These are phyloP conservation scores for Epichloe elymi DNA, from an alignment of 2,329 filamentous ascomycete genomes.

Conservation along the genomic window DNA sequence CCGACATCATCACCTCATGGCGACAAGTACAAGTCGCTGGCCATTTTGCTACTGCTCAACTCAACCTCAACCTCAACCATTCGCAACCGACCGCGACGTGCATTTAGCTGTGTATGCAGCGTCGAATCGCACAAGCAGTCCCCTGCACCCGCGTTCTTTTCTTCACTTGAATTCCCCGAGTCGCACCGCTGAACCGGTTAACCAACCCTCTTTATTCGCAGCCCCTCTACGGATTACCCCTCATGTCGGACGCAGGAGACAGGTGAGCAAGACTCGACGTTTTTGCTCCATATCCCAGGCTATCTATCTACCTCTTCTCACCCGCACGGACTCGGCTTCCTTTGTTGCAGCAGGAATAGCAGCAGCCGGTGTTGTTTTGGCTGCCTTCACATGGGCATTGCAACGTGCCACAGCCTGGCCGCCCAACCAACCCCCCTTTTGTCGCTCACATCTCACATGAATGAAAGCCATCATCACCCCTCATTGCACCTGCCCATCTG, in stretches of 20 bases:
- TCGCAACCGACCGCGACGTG: not conserved
- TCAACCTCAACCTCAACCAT: too few relatives aligned
- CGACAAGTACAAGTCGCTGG: too few relatives aligned
- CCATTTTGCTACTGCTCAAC: too few relatives aligned
- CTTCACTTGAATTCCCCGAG: not conserved
- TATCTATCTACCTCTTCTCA: not conserved
- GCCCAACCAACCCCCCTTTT: not conserved
- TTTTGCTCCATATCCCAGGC: not conserved
- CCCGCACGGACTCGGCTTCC: not conserved
- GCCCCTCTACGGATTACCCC: not conserved
- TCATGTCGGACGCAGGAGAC: constrained; percentile 21
- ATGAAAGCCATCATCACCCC: not conserved
- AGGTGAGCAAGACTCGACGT: constrained; percentile 11
- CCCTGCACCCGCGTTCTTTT: not conserved
- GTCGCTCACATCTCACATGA: not conserved
- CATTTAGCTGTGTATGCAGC: not conserved
- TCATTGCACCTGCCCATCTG: too few relatives aligned
- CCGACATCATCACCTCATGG: too few relatives aligned
- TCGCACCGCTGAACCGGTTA: not conserved
- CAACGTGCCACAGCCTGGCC: not conserved
- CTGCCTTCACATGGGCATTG: not conserved
- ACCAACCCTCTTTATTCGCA: too few relatives aligned
- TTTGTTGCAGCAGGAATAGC: not conserved
- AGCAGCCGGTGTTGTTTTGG: not conserved
- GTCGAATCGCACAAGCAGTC: not conserved